Percentiles rank a stretch among this genome's conserved stretches.
phyloP scores from a whole-genome alignment of 345 rosid genomes.

The Cardamine occulta region DNA sequence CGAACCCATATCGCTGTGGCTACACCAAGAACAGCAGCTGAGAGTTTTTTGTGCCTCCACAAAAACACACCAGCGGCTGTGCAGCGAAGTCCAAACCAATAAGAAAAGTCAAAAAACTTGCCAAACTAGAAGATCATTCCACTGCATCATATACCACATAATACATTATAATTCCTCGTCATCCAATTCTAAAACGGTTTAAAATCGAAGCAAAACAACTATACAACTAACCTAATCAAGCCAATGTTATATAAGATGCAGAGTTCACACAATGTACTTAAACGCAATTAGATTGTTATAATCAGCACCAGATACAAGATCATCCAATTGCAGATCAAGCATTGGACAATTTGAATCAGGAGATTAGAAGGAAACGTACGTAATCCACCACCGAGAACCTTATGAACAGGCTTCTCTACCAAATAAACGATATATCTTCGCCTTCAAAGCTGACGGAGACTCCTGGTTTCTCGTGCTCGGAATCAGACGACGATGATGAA shows the following conservation, averaged over 20 bases:
- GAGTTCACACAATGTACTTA: not conserved
- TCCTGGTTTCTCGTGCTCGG: conserved; percentile 54
- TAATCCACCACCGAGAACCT: conserved; percentile 82
- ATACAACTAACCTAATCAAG: conserved; percentile 4
- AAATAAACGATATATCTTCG: conserved; percentile 71
- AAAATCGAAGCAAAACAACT: not conserved
- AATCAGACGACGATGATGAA: conserved; percentile 67
- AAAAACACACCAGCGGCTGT: conserved; percentile 86
- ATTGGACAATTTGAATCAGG: not conserved
- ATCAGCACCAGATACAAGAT: conserved; percentile 16
- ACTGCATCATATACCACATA: no score
- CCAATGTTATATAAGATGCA: not conserved
- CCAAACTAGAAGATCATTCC: not conserved
- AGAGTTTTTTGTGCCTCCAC: conserved; percentile 85
- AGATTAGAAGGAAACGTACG: conserved; percentile 48
- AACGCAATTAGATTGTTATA: not conserved
- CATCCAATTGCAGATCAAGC: conserved; percentile 20
- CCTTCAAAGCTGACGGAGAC: conserved; percentile 57
- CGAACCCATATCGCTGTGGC: conserved; percentile 76
- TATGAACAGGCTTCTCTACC: conserved; percentile 78
- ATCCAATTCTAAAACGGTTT: conserved; percentile 10
- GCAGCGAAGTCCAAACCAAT: not conserved
- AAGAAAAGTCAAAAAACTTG: not conserved
- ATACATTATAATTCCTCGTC: not conserved
- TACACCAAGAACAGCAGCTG: conserved; percentile 64